phyloP scores from a whole-genome alignment of 176 grass and related monocot genomes.

The Areca catechu region DNA sequence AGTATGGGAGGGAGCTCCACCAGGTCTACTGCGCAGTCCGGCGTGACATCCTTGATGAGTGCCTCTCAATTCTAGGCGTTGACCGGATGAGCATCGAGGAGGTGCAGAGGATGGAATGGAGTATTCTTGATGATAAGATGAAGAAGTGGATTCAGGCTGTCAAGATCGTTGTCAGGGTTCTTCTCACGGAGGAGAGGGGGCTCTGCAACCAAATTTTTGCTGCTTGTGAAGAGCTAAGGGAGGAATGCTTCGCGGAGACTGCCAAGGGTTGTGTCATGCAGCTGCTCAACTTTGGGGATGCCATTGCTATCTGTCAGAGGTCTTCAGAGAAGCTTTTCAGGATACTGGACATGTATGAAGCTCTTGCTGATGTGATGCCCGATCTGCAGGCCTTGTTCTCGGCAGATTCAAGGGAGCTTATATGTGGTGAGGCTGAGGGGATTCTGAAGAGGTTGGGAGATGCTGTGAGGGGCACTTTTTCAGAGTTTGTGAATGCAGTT shows the following conservation, averaged over 20 bases:
- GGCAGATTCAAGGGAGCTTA: conserved; percentile 44
- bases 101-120: conserved; percentile 84
- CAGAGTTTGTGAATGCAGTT: conserved; percentile 81
- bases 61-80: conserved; percentile 58
- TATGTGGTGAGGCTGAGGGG: conserved; percentile 52
- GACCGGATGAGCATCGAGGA: conserved; percentile 92
- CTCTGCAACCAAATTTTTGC: conserved; percentile 68
- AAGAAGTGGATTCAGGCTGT: conserved; percentile 93
- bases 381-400: conserved; percentile 61
- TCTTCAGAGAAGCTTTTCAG: conserved; percentile 82
- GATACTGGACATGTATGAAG: conserved; percentile 93
- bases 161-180: conserved; percentile 51
- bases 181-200: conserved; percentile 57
- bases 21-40: conserved; percentile 72
- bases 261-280: conserved; percentile 81
- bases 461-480: conserved; percentile 61
- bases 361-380: conserved; percentile 67
- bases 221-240: conserved; percentile 45
- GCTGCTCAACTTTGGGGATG: conserved; percentile 83
- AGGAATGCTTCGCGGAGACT: conserved; percentile 77
- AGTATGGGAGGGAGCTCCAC: conserved; percentile 55
- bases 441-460: conserved; percentile 77
- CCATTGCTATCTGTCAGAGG: conserved; percentile 60
- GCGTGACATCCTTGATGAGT: conserved; percentile 76
- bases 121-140: conserved; percentile 78